Base-by-base conservation (phyloP, 2,329 filamentous ascomycete genomes). In the Aspergillus spinulosporus region DNA sequence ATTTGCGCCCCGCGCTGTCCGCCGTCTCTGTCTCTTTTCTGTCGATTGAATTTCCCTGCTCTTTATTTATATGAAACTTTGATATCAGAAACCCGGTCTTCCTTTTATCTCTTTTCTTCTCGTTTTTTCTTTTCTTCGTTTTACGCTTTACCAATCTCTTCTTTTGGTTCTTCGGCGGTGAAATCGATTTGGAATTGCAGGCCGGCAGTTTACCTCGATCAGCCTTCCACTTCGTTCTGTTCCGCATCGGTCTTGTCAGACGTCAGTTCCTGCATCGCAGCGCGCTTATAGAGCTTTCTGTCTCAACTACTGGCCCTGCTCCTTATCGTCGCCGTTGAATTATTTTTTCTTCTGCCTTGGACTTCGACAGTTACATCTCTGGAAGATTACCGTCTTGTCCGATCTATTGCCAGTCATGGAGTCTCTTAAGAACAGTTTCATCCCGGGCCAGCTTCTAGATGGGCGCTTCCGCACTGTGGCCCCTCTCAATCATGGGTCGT, bases 401-500 rank as follows among this genome's bases (percentile, higher is more conserved):
- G 58, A 63, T 52, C 61, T 55, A 56, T 64, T 62, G 56, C 59
- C 62, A 50, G 58, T 32, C 57, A 70, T 74, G 69, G 70, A 72
- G 34, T 73, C 64, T 58, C 62, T 72, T 50, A 72, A 68, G 61
- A 67, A 71, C 58, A 69, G 66, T 37, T 74, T 74, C 51, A 64
- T 71, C 37, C 62, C 68, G 56, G 72, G 68, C 5, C 58, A 70
- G 56, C 67, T 76, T 51, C 58, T 74, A 59, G 72, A 73, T 63
- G 92, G 90, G 74, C 92, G 94, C 65, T 99, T 94, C 75, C 82
- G 89, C 77, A 96, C 92, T 55, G 83, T 97, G 70, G 90, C 92
- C 65, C 92, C 94, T 56, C 88, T 99, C 78, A 99, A 99, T 73
- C 92, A 97, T 83, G 94, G 94, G 66, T 97, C 94, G 54, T 99